phyloP scores from a whole-genome alignment of 164 flowering plant genomes.

The Houttuynia cordata region DNA sequence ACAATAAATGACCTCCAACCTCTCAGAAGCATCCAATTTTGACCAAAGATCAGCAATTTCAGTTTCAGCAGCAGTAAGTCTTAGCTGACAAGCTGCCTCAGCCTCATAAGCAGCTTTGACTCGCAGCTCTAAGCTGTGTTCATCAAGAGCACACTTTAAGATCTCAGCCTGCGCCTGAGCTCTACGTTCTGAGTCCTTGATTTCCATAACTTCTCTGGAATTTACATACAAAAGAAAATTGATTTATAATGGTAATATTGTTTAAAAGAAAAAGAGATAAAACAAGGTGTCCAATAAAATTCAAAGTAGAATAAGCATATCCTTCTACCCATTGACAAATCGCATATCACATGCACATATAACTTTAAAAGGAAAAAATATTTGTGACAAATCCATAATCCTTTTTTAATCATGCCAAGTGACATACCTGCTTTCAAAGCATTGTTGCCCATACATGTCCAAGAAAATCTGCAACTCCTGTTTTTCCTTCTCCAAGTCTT shows the following conservation, averaged over 20 bases:
- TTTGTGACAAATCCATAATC: not conserved
- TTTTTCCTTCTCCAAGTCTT: constrained; percentile 63
- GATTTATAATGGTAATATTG: too few relatives aligned
- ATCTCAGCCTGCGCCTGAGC: constrained; percentile 65
- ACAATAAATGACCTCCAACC: constrained; percentile 29
- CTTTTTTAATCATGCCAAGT: not conserved
- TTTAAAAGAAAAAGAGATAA: not conserved
- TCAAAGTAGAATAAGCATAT: too few relatives aligned
- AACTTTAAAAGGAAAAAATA: not conserved
- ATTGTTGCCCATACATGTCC: constrained; percentile 78
- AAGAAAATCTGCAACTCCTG: constrained; percentile 52
- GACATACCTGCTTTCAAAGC: constrained; percentile 52
- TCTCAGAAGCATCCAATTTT: constrained; percentile 68
- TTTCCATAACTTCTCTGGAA: constrained; percentile 56
- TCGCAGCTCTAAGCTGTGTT: constrained; percentile 81
- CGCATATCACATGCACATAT: not conserved
- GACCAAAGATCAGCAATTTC: constrained; percentile 74
- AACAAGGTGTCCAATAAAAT: not conserved
- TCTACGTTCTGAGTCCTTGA: constrained; percentile 75
- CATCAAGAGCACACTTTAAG: constrained; percentile 58
- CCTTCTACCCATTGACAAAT: not conserved
- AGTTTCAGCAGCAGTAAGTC: constrained; percentile 77
- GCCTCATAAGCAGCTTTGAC: constrained; percentile 95
- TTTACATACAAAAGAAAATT: not conserved
- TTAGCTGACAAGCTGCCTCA: constrained; percentile 76